Evolutionary conservation across 202 grass and related monocot species (phyloP).

Genomic region (Miscanthus sacchariflorus): DNA sequence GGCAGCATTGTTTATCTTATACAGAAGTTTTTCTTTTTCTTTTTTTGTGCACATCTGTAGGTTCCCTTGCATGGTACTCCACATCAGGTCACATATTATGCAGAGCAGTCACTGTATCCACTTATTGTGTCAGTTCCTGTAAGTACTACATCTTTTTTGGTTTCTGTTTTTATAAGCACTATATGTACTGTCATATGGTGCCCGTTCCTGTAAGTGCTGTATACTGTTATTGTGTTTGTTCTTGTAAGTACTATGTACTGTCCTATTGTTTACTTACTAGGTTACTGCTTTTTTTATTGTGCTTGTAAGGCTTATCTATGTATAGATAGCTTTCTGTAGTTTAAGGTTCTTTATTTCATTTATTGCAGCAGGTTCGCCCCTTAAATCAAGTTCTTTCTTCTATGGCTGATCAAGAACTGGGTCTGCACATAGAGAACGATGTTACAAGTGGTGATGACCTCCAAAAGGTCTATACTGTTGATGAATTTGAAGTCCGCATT

Average conservation of each 20-base stretch:
- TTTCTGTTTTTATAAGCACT: background rate
- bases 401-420: conserved; percentile 81
- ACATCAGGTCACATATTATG: conserved; percentile 94
- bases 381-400: conserved; percentile 84
- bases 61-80: conserved; percentile 86
- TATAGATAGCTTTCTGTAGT: conserved; percentile 7
- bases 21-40: background rate
- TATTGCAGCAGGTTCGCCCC: conserved; percentile 70
- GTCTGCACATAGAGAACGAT: conserved; percentile 71
- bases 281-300: conserved; percentile 25
- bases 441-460: conserved; percentile 68
- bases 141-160: conserved; percentile 46
- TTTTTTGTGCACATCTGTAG: conserved; percentile 46
- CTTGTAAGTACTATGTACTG: too few species aligned
- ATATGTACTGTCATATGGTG: conserved; percentile 55
- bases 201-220: conserved; percentile 65
- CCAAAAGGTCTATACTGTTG: conserved; percentile 87
- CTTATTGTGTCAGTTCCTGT: conserved; percentile 93
- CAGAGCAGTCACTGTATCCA: conserved; percentile 87
- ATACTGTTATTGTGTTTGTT: too few species aligned
- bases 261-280: background rate
- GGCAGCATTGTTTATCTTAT: background rate
- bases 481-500: conserved; percentile 96
- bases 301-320: background rate
- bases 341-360: conserved; percentile 41